Conservation (phyloP, 768 basidiomycete genomes). For the Hydnum rufescens region DNA sequence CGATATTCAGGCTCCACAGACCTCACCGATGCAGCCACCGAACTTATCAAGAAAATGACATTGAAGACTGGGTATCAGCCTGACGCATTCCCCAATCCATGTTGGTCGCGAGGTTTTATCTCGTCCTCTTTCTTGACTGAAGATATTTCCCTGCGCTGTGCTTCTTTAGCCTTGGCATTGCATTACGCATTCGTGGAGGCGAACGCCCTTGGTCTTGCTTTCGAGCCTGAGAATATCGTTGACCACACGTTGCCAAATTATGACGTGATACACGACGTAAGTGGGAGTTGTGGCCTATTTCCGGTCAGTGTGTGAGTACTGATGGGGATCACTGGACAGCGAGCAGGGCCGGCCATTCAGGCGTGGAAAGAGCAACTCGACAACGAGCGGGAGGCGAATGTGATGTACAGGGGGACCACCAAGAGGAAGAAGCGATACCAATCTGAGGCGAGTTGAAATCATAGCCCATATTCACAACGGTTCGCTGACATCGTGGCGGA, state of each 20-base stretch:
- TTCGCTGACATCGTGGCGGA: background rate
- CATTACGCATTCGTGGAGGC: constrained; percentile 86
- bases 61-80: constrained; percentile 77
- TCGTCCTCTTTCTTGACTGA: background rate
- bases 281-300: background rate
- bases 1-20: constrained; percentile 21
- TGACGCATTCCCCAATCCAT: constrained; percentile 78
- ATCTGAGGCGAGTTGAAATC: background rate
- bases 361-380: constrained; percentile 48
- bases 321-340: background rate
- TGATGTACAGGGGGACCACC: background rate
- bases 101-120: constrained; percentile 23
- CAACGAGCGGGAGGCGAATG: constrained; percentile 37
- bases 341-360: constrained; percentile 40
- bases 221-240: constrained; percentile 46
- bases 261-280: constrained; percentile 60
- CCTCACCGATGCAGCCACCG: constrained; percentile 42
- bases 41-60: constrained; percentile 60
- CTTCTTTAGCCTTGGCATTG: constrained; percentile 48
- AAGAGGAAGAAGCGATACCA: background rate
- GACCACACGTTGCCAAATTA: constrained; percentile 67
- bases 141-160: constrained; percentile 10
- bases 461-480: background rate
- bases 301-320: background rate
- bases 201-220: constrained; percentile 80